Evolutionary conservation across 140 eudicot genomes (phyloP).

Genomic region (Cichorium intybus): DNA sequence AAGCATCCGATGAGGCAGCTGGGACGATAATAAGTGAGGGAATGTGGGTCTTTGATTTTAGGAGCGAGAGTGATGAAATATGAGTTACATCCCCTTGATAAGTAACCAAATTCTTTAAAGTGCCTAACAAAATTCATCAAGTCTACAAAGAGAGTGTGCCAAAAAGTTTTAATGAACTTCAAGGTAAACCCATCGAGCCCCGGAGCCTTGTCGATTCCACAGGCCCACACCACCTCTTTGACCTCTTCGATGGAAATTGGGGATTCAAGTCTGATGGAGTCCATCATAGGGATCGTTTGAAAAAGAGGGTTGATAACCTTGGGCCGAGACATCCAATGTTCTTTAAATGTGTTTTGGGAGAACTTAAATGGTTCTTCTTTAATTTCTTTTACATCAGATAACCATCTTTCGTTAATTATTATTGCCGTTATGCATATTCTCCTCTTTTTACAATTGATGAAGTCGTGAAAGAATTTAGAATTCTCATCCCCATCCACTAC

Average conservation of each 20-base stretch:
- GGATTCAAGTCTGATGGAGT: neutral
- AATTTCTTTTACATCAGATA: neutral
- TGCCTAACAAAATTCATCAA: neutral
- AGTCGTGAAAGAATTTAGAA: neutral
- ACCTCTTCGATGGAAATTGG: neutral
- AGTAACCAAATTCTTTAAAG: neutral
- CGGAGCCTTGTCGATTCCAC: neutral
- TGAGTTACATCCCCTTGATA: neutral
- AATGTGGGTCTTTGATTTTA: neutral
- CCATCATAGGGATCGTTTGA: neutral
- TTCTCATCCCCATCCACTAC: neutral
- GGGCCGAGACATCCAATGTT: fast-evolving
- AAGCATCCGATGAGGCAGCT: neutral
- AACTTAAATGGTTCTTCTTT: neutral
- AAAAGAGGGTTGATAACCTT: too few relatives aligned
- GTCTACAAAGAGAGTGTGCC: neutral
- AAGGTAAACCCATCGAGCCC: neutral
- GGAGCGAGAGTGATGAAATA: neutral
- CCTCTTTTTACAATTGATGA: too few relatives aligned
- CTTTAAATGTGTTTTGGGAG: neutral
- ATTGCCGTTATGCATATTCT: neutral
- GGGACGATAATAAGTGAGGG: neutral
- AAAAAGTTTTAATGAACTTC: too few relatives aligned
- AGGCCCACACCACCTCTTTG: neutral
- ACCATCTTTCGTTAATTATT: neutral